A percentile compares a stretch with the other conserved stretches of the same genome.
Conservation (phyloP, 768 basidiomycete genomes). For the Boletus insuetus region DNA sequence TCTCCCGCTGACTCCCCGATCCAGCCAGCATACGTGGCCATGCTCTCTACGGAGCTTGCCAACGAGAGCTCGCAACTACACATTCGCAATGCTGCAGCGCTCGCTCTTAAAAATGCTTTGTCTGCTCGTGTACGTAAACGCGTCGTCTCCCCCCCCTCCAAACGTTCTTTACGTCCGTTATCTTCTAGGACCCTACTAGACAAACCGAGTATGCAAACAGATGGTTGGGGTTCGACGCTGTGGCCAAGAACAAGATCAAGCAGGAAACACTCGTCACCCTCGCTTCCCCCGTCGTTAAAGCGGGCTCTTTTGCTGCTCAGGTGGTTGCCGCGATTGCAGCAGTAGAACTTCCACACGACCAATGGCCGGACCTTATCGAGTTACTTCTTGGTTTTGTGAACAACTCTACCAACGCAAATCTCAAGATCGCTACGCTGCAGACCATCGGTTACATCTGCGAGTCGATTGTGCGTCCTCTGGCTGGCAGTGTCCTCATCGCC, state of each 20-base stretch:
- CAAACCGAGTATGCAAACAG: constrained; percentile 73
- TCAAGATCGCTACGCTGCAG: constrained; percentile 86
- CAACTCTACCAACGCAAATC: constrained; percentile 62
- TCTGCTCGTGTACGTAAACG: constrained; percentile 74
- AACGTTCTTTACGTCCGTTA: constrained; percentile 13
- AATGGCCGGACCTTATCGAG: constrained; percentile 91
- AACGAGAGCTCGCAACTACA: constrained; percentile 69
- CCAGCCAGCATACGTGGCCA: constrained; percentile 90
- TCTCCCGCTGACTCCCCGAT: constrained; percentile 18
- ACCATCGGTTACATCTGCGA: constrained; percentile 98
- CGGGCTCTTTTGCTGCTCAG: constrained; percentile 87
- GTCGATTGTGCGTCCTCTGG: constrained; percentile 68
- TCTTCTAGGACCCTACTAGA: constrained; percentile 63
- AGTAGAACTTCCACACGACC: constrained; percentile 82
- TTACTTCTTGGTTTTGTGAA: constrained; percentile 85
- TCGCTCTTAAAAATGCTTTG: constrained; percentile 95
- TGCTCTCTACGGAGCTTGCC: constrained; percentile 81
- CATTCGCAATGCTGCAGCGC: constrained; percentile 91
- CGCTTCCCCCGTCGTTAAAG: constrained; percentile 65
- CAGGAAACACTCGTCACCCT: constrained; percentile 82
- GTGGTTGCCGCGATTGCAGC: constrained; percentile 93
- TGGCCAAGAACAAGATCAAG: constrained; percentile 80
- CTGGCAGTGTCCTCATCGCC: constrained; percentile 4
- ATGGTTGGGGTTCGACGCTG: constrained; percentile 75
- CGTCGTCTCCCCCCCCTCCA: constrained; percentile 14